These are phyloP conservation scores for Colletotrichum spinosum DNA, from an alignment of 2,329 filamentous ascomycete species.

Conservation along the genomic window DNA sequence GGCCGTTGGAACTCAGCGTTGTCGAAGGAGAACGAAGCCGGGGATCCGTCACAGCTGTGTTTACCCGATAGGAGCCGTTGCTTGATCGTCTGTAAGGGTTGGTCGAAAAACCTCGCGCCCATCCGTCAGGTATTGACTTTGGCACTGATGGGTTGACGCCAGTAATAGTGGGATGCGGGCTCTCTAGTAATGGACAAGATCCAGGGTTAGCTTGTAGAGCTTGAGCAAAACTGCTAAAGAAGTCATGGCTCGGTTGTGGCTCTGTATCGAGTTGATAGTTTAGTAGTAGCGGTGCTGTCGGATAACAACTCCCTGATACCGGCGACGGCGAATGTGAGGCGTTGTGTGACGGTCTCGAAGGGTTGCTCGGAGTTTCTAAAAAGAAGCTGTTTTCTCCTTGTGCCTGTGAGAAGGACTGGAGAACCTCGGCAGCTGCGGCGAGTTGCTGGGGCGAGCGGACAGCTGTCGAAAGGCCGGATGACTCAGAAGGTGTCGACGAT, in stretches of 20 bases:
- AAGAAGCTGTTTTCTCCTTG: too few relatives aligned
- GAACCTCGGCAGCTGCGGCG: background rate
- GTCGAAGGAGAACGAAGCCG: background rate
- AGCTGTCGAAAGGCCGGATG: background rate
- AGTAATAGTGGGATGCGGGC: background rate
- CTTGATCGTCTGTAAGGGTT: background rate
- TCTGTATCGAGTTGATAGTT: too few relatives aligned
- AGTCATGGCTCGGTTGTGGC: too few relatives aligned
- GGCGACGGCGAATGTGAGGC: too few relatives aligned
- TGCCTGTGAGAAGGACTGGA: conserved; percentile 7
- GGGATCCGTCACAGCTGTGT: background rate
- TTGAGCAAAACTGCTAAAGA: too few relatives aligned
- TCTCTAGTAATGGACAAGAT: background rate
- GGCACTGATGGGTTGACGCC: conserved; percentile 8
- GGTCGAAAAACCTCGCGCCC: background rate
- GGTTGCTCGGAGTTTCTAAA: background rate
- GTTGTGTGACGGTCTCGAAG: background rate
- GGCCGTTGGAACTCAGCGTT: background rate
- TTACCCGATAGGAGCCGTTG: background rate
- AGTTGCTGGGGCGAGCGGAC: background rate
- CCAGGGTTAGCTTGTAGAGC: background rate
- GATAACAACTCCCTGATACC: too few relatives aligned
- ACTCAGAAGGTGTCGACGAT: background rate
- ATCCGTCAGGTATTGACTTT: conserved; percentile 17
- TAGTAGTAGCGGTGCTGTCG: too few relatives aligned